A percentile compares a stretch with the other conserved stretches of the same genome.
phyloP scores from a whole-genome alignment of 78 protist species.

The Neovahlkampfia damariscottae region DNA sequence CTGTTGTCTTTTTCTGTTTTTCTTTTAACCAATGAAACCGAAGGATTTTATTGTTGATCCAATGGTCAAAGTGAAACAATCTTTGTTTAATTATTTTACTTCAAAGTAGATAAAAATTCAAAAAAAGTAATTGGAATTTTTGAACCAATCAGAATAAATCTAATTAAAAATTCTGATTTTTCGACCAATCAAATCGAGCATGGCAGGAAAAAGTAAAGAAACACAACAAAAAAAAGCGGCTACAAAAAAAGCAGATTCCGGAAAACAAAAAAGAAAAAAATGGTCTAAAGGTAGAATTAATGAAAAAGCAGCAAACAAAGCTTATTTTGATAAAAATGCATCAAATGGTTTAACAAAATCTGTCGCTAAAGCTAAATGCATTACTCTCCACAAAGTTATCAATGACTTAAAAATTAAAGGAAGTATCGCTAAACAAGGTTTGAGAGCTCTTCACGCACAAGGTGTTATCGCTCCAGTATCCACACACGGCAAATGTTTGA shows the following conservation, averaged over 20 bases:
- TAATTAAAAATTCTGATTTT: no score
- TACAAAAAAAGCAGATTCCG: neutral
- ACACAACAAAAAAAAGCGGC: neutral
- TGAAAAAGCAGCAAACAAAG: conserved; percentile 1
- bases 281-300: conserved; percentile 14
- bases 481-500: neutral
- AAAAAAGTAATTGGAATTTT: no score
- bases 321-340: neutral
- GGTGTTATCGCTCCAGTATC: neutral
- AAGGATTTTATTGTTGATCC: no score
- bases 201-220: neutral
- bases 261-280: neutral
- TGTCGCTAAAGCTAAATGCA: neutral
- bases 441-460: neutral
- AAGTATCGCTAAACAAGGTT: neutral
- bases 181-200: no score
- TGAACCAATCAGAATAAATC: no score
- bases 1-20: no score
- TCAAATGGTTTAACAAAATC: neutral
- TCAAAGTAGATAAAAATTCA: no score
- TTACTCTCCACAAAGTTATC: neutral
- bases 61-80: no score
- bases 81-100: no score
- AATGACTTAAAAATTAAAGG: neutral
- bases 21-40: no score